Base-by-base conservation (phyloP, 805 yeast genomes). In the fission yeast (Schizosaccharomyces pombe) region DNA sequence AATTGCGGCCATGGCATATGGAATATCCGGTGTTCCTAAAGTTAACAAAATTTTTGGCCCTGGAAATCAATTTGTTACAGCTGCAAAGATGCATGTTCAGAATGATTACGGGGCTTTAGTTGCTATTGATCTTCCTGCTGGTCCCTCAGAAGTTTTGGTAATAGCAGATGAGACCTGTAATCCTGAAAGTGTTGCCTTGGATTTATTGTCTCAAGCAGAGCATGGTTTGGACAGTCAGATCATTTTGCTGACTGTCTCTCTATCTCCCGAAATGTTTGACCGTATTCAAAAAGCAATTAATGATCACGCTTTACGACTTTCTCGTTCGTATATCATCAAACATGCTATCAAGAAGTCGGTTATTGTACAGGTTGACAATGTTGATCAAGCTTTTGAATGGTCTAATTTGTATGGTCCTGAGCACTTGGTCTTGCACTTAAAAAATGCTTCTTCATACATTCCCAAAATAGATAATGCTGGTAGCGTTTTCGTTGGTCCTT, bases 61-160 rank as follows among this genome's bases (percentile, higher is more conserved):
- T 26, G 99, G 99, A 57, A 91, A 91, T 70, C 99, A 91, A 71
- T 91, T 91, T 66, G 99, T 91, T 54, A 91, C 99, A 19, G 97
- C 98, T 47, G 99, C 98, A 47, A 91, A 91, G 73, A 91, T 91
- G 99, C 72, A 82, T 65, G 91, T 93, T 54, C 91, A 89, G 62
- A 93, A 91, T 63, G 98, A 91, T 64, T 83, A 95, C 1, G 81
- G 80, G 58, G 97, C 98, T 5, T 71, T 87, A 63, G 91, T 95
- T 65, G 83, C 95, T 16, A 91, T 91, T 61, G 99, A 91, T 67
- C 89, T 91, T 97, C 99, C 99, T 53, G 99, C 99, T 28, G 99
- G 99, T 8, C 99, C 99, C 30, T 83, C 94, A 54, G 99, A 91
- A 69, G 99, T 91, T 26, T 73, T 91, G 57, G 99, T 89, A 26